These are phyloP conservation scores for Lolium rigidum DNA, from an alignment of 176 grass and related monocot genomes.

Conservation along the genomic window DNA sequence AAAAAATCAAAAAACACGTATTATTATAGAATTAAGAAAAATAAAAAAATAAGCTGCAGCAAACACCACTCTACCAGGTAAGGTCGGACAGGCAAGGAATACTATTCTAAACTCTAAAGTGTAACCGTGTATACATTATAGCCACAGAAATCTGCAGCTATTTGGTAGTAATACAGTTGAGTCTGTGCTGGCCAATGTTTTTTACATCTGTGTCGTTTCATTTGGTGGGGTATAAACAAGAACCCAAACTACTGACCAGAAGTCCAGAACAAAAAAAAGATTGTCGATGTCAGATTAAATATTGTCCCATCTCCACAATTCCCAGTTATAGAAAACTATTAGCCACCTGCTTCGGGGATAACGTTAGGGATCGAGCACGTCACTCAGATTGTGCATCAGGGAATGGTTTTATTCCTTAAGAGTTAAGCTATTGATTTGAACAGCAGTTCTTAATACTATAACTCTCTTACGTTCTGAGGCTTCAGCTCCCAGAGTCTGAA, in stretches of 20 bases:
- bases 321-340: background rate
- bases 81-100: too few species aligned
- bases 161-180: too few species aligned
- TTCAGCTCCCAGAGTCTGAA: background rate
- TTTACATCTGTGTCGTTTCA: too few species aligned
- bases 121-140: too few species aligned
- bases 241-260: background rate
- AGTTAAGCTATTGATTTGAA: background rate
- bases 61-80: too few species aligned
- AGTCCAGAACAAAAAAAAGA: background rate
- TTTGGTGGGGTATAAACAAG: too few species aligned
- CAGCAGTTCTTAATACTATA: background rate
- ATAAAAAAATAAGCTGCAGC: too few species aligned
- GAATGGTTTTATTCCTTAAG: background rate
- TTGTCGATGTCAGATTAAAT: background rate
- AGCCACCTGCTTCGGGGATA: background rate
- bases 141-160: too few species aligned
- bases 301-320: background rate
- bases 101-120: too few species aligned
- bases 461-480: background rate
- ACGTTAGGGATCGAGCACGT: background rate
- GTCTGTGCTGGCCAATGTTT: too few species aligned
- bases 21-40: too few species aligned
- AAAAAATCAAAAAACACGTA: too few species aligned
- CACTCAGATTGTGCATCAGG: background rate